Evolutionary conservation across 2,329 filamentous ascomycete genomes (phyloP).

Genomic region (Trichoderma atrobrunneum): DNA sequence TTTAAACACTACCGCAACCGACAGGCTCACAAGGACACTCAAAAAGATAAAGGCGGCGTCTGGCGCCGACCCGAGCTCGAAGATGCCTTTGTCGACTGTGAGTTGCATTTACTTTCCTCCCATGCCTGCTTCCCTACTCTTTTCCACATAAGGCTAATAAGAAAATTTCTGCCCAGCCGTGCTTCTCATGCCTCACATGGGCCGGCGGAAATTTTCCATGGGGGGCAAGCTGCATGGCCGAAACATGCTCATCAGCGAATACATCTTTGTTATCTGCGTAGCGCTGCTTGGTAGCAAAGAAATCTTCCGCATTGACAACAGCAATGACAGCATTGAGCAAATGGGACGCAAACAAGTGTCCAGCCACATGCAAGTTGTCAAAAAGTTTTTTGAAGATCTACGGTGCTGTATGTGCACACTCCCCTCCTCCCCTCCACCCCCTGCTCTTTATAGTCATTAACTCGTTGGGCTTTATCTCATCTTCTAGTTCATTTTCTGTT

Average conservation of each 20-base stretch:
- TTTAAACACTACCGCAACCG: conserved; percentile 65
- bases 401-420: conserved; percentile 55
- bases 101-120: conserved; percentile 25
- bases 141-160: conserved; percentile 24
- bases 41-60: conserved; percentile 59
- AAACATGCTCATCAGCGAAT: conserved; percentile 69
- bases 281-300: conserved; percentile 41
- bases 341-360: conserved; percentile 64
- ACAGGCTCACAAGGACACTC: conserved; percentile 60
- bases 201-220: conserved; percentile 64
- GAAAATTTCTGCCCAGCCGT: conserved; percentile 46
- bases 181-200: conserved; percentile 63
- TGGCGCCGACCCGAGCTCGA: conserved; percentile 55
- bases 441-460: conserved; percentile 17
- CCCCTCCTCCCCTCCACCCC: neutral
- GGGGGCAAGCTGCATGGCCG: conserved; percentile 62
- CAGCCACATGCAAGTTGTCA: conserved; percentile 68
- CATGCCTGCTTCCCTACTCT: neutral
- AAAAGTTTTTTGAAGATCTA: conserved; percentile 62
- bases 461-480: neutral
- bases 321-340: conserved; percentile 44
- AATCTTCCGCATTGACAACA: conserved; percentile 44
- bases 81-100: conserved; percentile 66
- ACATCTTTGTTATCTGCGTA: conserved; percentile 51
- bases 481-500: conserved; percentile 63